A percentile compares a stretch with the other conserved stretches of the same genome.
Conservation (phyloP, 352 stramenopile species). For the Globisporangium cederbergense region DNA sequence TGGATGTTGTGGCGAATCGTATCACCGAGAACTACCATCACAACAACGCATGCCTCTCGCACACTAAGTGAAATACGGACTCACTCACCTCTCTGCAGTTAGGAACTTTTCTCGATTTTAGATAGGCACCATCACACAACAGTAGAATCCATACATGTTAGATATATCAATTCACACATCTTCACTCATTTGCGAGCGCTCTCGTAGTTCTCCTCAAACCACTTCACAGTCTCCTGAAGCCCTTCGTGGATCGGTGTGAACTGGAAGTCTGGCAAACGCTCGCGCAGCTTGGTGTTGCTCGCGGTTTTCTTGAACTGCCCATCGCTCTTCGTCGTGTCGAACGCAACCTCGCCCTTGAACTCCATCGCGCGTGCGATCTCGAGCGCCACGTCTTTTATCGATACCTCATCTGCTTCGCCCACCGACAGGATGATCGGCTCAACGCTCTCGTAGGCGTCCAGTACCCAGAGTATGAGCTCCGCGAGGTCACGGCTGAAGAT, state of each 20-base stretch:
- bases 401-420: slow-evolving; percentile 92
- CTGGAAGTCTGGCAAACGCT: slow-evolving; percentile 85
- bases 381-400: slow-evolving; percentile 92
- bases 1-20: not conserved
- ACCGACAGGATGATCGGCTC: slow-evolving; percentile 97
- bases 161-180: not conserved
- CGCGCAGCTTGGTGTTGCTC: slow-evolving; percentile 94
- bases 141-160: too few species aligned
- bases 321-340: slow-evolving; percentile 95
- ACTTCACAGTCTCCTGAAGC: slow-evolving; percentile 24
- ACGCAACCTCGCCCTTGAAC: slow-evolving; percentile 82
- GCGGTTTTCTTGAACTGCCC: slow-evolving; percentile 99
- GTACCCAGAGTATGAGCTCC: slow-evolving; percentile 88
- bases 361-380: slow-evolving; percentile 75
- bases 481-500: slow-evolving; percentile 96
- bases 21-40: not conserved
- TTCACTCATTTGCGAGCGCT: not conserved
- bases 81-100: too few species aligned
- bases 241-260: slow-evolving; percentile 91
- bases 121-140: too few species aligned
- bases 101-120: too few species aligned
- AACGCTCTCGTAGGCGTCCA: slow-evolving; percentile 77
- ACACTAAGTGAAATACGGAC: too few species aligned
- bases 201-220: not conserved
- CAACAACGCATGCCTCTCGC: not conserved